A percentile compares a stretch with the other conserved stretches of the same genome.
These are phyloP conservation scores for Vitis vinifera DNA, from an alignment of 164 flowering plant species.

Conservation along the genomic window ASM3070453v1 NC_081810.1:4780501-4781000, in stretches of 20 bases:
- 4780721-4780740: constrained; percentile 34
- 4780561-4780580: too few species aligned
- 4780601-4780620: constrained; percentile 27
- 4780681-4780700: constrained; percentile 24
- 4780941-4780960: constrained; percentile 28
- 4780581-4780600: neutral
- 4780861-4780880: constrained; percentile 29
- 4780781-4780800: constrained; percentile 31
- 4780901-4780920: constrained; percentile 23
- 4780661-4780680: constrained; percentile 46
- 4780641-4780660: constrained; percentile 31
- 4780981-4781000: constrained; percentile 18
- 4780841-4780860: constrained; percentile 30
- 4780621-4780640: constrained; percentile 34
- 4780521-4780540: too few species aligned
- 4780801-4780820: constrained; percentile 26
- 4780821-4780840: constrained; percentile 31
- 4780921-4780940: constrained; percentile 14
- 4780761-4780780: constrained; percentile 30
- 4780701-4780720: constrained; percentile 26
- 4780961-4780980: constrained; percentile 17
- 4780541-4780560: too few species aligned
- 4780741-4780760: constrained; percentile 38
- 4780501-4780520: too few species aligned
- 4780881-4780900: constrained; percentile 26